Evolutionary conservation across 1,284 basidiomycete genomes (phyloP).

Genomic region (Sphaerobolus stellatus): DNA sequence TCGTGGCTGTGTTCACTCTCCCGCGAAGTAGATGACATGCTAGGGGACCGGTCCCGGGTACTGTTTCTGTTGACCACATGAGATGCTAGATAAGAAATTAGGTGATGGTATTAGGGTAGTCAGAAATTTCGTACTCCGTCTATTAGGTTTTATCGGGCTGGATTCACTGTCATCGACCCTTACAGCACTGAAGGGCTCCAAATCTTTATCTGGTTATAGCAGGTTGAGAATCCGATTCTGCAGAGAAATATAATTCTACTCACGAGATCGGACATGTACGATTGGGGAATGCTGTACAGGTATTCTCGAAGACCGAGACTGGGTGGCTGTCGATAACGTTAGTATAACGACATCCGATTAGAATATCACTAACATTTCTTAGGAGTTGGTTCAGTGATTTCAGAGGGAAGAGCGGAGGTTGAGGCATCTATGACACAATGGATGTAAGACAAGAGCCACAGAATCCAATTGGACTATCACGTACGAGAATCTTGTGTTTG

Average conservation of each 20-base stretch:
- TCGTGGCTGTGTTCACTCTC: neutral
- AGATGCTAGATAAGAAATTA: no score
- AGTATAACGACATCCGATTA: neutral
- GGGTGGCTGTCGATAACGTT: neutral
- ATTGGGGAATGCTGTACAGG: neutral
- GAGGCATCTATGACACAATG: neutral
- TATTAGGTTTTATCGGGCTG: neutral
- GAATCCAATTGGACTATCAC: neutral
- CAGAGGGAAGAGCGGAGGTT: neutral
- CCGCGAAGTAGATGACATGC: no score
- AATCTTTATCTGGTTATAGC: constrained; percentile 4
- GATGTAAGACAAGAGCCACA: neutral
- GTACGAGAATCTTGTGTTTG: neutral
- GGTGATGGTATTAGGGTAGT: no score
- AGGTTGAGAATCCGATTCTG: neutral
- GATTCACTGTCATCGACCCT: neutral
- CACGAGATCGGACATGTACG: neutral
- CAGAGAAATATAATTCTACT: neutral
- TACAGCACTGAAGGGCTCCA: constrained; percentile 6
- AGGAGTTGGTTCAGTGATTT: neutral
- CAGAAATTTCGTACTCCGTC: no score
- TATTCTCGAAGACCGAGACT: neutral
- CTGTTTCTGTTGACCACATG: no score
- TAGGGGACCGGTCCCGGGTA: no score
- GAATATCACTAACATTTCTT: neutral